These are phyloP conservation scores for Aspergillus sclerotiicarbonarius DNA, from an alignment of 495 filamentous ascomycete genomes.

Conservation along the genomic window DNA sequence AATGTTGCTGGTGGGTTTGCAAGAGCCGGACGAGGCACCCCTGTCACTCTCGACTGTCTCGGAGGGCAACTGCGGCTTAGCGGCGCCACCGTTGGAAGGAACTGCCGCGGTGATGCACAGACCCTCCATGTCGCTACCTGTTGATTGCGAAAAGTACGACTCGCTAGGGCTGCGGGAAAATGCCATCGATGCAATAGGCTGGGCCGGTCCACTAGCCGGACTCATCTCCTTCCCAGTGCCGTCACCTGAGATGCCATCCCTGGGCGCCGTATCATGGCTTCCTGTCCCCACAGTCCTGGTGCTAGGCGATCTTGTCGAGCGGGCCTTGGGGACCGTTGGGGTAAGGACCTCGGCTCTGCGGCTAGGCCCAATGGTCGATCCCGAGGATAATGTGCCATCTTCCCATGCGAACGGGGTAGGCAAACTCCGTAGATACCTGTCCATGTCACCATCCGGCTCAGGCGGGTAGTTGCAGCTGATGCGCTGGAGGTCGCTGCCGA, in stretches of 20 bases:
- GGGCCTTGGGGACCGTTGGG: neutral
- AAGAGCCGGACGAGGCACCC: neutral
- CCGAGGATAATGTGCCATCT: neutral
- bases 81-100: neutral
- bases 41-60: neutral
- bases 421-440: conserved; percentile 7
- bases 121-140: neutral
- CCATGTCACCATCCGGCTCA: neutral
- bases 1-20: neutral
- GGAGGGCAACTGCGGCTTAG: neutral
- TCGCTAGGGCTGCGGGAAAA: neutral
- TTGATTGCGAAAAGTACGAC: neutral
- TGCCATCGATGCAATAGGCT: neutral
- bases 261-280: neutral
- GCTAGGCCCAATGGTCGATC: neutral
- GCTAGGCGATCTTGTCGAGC: neutral
- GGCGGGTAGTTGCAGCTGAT: conserved; percentile 22
- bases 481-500: conserved; percentile 34
- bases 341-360: neutral
- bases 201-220: neutral
- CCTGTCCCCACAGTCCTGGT: neutral
- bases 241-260: neutral
- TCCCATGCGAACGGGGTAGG: conserved; percentile 3
- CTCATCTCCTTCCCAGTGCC: neutral
- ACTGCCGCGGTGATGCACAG: neutral